Evolutionary conservation across 2,329 filamentous ascomycete genomes (phyloP).

Genomic region (Neocatenulostroma microsporum): DNA sequence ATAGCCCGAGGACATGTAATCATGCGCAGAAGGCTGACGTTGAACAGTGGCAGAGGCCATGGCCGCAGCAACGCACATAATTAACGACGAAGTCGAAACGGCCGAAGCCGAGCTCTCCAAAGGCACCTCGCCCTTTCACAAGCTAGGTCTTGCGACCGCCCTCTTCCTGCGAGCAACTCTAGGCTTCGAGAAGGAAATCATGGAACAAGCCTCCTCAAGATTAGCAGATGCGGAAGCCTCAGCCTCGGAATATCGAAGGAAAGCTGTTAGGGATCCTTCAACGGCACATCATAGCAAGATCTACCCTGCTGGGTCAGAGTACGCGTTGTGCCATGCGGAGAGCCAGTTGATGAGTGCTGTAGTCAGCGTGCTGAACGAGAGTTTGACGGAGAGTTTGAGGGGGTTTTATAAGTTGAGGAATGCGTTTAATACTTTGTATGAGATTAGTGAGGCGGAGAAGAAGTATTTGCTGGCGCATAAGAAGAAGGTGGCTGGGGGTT

Average conservation of each 20-base stretch:
- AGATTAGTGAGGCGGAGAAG: slow-evolving; percentile 67
- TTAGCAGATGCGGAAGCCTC: slow-evolving; percentile 68
- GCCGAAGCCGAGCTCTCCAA: slow-evolving; percentile 67
- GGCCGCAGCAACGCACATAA: slow-evolving; percentile 25
- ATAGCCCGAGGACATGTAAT: neutral
- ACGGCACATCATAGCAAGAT: slow-evolving; percentile 52
- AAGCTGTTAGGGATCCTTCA: slow-evolving; percentile 56
- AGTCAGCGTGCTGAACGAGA: slow-evolving; percentile 84
- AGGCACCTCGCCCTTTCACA: slow-evolving; percentile 79
- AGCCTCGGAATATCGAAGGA: slow-evolving; percentile 68
- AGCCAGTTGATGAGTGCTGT: slow-evolving; percentile 84
- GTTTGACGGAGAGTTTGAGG: slow-evolving; percentile 79
- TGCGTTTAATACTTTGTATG: slow-evolving; percentile 74
- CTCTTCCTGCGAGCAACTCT: slow-evolving; percentile 79
- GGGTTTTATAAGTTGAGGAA: slow-evolving; percentile 90
- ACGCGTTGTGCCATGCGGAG: slow-evolving; percentile 73
- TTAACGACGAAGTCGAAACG: slow-evolving; percentile 62
- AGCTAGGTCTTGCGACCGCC: slow-evolving; percentile 71
- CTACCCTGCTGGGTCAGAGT: slow-evolving; percentile 81
- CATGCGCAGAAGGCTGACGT: slow-evolving; percentile 17
- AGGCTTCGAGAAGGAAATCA: slow-evolving; percentile 85
- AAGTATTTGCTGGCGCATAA: slow-evolving; percentile 38
- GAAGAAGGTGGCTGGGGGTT: slow-evolving; percentile 1
- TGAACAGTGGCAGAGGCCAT: slow-evolving; percentile 40
- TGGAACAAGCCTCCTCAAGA: slow-evolving; percentile 69